Conservation (phyloP, 2,329 filamentous ascomycete species). For the Lecanicillium sp. region DNA sequence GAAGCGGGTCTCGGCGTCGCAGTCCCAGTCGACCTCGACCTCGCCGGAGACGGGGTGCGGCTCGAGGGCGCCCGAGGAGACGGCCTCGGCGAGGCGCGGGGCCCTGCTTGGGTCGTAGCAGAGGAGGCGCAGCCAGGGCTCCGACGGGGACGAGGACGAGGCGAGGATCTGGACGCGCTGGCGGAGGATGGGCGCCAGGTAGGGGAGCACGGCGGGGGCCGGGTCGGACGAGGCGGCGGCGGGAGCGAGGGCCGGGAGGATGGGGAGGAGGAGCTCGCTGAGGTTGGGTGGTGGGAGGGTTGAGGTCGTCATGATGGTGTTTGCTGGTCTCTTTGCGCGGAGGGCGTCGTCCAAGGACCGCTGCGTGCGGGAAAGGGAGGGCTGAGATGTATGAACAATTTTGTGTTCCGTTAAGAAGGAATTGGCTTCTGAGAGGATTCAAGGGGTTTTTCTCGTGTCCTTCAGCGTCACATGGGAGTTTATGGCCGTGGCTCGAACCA, state of each 20-base stretch:
- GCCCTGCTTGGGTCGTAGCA: slow-evolving; percentile 58
- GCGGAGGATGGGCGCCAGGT: slow-evolving; percentile 59
- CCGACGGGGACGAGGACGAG: slow-evolving; percentile 47
- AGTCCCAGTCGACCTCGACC: slow-evolving; percentile 66
- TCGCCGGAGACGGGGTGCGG: slow-evolving; percentile 79
- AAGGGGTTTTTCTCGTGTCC: neutral
- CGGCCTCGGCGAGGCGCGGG: slow-evolving; percentile 54
- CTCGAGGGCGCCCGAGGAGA: slow-evolving; percentile 59
- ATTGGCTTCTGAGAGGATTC: neutral
- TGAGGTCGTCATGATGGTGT: slow-evolving; percentile 15
- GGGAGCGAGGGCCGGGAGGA: slow-evolving; percentile 54
- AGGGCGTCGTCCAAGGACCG: neutral
- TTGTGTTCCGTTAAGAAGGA: no score
- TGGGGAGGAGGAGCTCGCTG: slow-evolving; percentile 44
- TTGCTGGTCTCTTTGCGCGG: slow-evolving; percentile 22
- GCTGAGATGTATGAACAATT: neutral
- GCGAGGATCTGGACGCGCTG: slow-evolving; percentile 63
- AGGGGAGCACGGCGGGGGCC: slow-evolving; percentile 49
- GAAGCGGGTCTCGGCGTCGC: slow-evolving; percentile 58
- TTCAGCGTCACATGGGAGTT: slow-evolving; percentile 11
- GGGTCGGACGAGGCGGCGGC: slow-evolving; percentile 54
- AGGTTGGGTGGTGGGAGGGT: slow-evolving; percentile 39
- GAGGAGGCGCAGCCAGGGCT: slow-evolving; percentile 68
- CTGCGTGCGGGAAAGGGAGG: neutral
- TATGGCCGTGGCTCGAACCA: neutral